phyloP scores from a whole-genome alignment of 1,139 yeast species.

The Pichia sorboxylosa region DNA sequence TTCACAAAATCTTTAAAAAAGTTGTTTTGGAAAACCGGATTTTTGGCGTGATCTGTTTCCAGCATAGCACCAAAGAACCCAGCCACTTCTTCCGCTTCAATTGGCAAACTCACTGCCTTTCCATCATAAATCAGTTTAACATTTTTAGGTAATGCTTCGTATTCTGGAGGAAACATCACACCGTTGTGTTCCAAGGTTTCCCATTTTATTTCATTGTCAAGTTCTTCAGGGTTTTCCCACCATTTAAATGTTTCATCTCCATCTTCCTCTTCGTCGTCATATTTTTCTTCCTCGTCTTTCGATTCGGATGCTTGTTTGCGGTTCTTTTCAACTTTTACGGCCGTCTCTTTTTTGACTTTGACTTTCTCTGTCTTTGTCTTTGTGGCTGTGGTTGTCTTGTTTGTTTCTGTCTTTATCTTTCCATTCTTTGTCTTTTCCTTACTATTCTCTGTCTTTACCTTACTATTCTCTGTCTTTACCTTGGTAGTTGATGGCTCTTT shows the following conservation, averaged over 20 bases:
- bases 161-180: constrained; percentile 86
- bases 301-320: neutral
- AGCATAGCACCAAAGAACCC: constrained; percentile 87
- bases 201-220: constrained; percentile 78
- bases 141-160: constrained; percentile 74
- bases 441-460: too few relatives aligned
- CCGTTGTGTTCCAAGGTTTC: constrained; percentile 77
- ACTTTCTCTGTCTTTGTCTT: constrained; percentile 1
- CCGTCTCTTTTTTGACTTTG: constrained; percentile 1
- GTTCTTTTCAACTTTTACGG: neutral
- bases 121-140: constrained; percentile 71
- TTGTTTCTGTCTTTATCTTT: constrained; percentile 2
- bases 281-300: too few relatives aligned
- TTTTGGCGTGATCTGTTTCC: constrained; percentile 79
- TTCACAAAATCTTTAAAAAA: constrained; percentile 68
- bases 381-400: constrained; percentile 1
- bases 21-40: constrained; percentile 76
- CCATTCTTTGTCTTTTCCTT: too few relatives aligned
- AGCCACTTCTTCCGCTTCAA: constrained; percentile 90
- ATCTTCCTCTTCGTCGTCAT: constrained; percentile 22
- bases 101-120: constrained; percentile 59
- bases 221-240: constrained; percentile 76
- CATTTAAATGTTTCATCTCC: constrained; percentile 60
- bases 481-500: neutral
- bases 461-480: too few relatives aligned